A percentile compares a stretch with the other conserved stretches of the same genome.
Evolutionary conservation across 768 basidiomycete genomes (phyloP).

Genomic region (Mycena olivaceomarginata): DNA sequence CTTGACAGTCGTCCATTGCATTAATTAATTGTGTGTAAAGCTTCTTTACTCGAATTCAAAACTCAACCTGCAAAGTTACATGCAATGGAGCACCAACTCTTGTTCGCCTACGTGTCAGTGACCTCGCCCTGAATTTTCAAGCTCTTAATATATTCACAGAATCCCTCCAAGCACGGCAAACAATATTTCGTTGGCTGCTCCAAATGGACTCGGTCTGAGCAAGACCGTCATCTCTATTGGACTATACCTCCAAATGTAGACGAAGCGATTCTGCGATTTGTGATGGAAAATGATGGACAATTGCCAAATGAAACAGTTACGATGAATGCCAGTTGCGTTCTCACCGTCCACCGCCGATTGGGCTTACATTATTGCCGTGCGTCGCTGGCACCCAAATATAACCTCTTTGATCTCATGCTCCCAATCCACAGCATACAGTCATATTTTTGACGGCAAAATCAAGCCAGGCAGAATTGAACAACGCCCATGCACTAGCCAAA

Average conservation of each 20-base stretch:
- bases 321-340: slow-evolving; percentile 8
- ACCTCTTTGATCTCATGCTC: too few species aligned
- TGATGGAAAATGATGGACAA: too few species aligned
- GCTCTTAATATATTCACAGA: too few species aligned
- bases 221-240: slow-evolving; percentile 1
- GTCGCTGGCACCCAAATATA: too few species aligned
- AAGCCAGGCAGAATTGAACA: neutral
- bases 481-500: neutral
- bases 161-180: slow-evolving; percentile 7
- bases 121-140: too few species aligned
- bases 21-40: neutral
- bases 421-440: too few species aligned
- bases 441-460: neutral
- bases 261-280: too few species aligned
- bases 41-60: too few species aligned
- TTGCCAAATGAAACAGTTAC: neutral
- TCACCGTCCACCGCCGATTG: slow-evolving; percentile 21
- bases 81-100: neutral
- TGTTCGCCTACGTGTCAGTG: too few species aligned
- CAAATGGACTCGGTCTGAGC: slow-evolving; percentile 3
- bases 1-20: neutral
- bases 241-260: neutral
- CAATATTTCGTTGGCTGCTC: neutral
- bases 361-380: too few species aligned
- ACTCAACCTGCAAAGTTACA: too few species aligned